A percentile compares a stretch with the other conserved stretches of the same genome.
Conservation (phyloP, 257 asterid species). For the Solanum megistacrolobum region DNA sequence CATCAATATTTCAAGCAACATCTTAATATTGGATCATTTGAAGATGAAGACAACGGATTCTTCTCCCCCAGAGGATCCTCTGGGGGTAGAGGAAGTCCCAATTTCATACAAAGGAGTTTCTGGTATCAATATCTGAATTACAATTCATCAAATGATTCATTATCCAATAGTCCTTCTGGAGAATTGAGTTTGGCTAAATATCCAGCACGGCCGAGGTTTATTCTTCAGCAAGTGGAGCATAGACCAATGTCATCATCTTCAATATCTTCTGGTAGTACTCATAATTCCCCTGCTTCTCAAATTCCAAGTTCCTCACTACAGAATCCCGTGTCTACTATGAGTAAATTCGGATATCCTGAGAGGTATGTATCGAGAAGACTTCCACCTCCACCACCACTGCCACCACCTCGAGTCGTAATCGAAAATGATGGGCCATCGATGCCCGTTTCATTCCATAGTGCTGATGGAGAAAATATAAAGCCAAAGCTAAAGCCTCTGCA, state of each 20-base stretch:
- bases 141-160: conserved; percentile 33
- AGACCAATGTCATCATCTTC: conserved; percentile 36
- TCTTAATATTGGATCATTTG: conserved; percentile 8
- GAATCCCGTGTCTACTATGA: conserved; percentile 12
- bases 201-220: conserved; percentile 42
- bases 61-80: conserved; percentile 60
- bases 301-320: neutral
- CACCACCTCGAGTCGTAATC: conserved; percentile 27
- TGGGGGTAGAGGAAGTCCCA: conserved; percentile 26
- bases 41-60: conserved; percentile 36
- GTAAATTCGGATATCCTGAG: conserved; percentile 2
- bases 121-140: conserved; percentile 13
- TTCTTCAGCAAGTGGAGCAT: conserved; percentile 46
- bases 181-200: conserved; percentile 35
- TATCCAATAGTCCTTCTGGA: conserved; percentile 53
- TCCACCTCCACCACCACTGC: conserved; percentile 47
- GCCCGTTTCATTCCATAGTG: conserved; percentile 16
- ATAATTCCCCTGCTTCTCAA: conserved; percentile 27
- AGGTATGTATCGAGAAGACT: neutral
- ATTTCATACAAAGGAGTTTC: neutral
- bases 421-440: conserved; percentile 35
- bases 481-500: conserved; percentile 75
- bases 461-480: conserved; percentile 30
- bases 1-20: conserved; percentile 25
- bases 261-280: conserved; percentile 42